Evolutionary conservation across 225 moss, liverwort and hornwort genomes (phyloP).

Genomic region (Anthoceros angustus): DNA sequence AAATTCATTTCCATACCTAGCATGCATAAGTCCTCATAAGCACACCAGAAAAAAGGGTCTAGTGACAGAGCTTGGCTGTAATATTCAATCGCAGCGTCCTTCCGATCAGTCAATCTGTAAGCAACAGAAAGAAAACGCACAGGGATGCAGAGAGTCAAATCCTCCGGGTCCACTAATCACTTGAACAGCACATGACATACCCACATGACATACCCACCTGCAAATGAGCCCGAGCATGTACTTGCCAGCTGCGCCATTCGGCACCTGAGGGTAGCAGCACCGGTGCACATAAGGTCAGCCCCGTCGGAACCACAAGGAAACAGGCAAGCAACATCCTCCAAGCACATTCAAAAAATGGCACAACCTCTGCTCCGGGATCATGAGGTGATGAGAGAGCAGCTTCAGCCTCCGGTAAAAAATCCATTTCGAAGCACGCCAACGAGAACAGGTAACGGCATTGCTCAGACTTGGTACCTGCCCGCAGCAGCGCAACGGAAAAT

Average conservation of each 20-base stretch:
- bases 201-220: constrained; percentile 21
- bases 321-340: not conserved
- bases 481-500: not conserved
- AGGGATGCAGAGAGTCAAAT: not conserved
- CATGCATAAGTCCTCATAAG: constrained; percentile 79
- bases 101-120: constrained; percentile 59
- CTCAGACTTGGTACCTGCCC: constrained; percentile 56
- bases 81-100: constrained; percentile 72
- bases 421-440: constrained; percentile 90
- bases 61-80: constrained; percentile 66
- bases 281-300: not conserved
- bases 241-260: constrained; percentile 55
- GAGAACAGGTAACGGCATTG: constrained; percentile 90
- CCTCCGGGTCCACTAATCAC: not conserved
- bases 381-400: constrained; percentile 48
- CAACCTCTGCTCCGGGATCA: constrained; percentile 39
- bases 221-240: constrained; percentile 87
- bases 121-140: not conserved
- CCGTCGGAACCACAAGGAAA: not conserved
- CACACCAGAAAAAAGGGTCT: constrained; percentile 92
- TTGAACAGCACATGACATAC: not conserved
- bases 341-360: not conserved
- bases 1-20: constrained; percentile 24
- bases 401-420: constrained; percentile 68
- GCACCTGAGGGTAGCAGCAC: constrained; percentile 20